Conservation (phyloP, 2,329 filamentous ascomycete species). For the Fusarium odoratissimum region DNA sequence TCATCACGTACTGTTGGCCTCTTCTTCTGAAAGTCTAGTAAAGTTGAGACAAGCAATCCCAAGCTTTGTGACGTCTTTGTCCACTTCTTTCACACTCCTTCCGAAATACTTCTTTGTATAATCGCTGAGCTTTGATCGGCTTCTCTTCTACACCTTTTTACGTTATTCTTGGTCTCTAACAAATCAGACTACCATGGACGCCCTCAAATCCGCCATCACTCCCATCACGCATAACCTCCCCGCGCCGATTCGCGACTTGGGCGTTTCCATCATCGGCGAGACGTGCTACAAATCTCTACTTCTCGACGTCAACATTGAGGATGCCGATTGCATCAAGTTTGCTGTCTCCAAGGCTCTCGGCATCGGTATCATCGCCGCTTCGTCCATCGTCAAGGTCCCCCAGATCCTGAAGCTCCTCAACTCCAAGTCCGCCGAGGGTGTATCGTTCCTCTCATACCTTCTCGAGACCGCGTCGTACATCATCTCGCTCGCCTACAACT, state of each 20-base stretch:
- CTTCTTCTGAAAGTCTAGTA: slow-evolving; percentile 11
- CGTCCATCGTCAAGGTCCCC: slow-evolving; percentile 93
- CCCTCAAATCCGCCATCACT: slow-evolving; percentile 69
- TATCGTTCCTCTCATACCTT: slow-evolving; percentile 90
- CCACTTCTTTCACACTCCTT: slow-evolving; percentile 35
- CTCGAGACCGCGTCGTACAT: slow-evolving; percentile 91
- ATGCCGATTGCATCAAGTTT: slow-evolving; percentile 85
- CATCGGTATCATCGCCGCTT: slow-evolving; percentile 91
- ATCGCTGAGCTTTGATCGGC: neutral
- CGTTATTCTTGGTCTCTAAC: neutral
- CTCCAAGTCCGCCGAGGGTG: slow-evolving; percentile 82
- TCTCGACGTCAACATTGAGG: slow-evolving; percentile 82
- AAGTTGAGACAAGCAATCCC: slow-evolving; percentile 16
- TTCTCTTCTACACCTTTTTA: neutral
- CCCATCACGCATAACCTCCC: slow-evolving; percentile 81
- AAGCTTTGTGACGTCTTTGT: slow-evolving; percentile 27
- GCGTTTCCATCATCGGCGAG: slow-evolving; percentile 82
- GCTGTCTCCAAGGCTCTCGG: slow-evolving; percentile 93
- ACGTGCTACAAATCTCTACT: slow-evolving; percentile 88
- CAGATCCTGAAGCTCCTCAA: slow-evolving; percentile 93
- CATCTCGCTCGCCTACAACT: slow-evolving; percentile 91
- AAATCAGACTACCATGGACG: slow-evolving; percentile 64
- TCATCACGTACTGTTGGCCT: slow-evolving; percentile 39
- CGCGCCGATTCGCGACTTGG: slow-evolving; percentile 77
- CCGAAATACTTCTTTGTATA: slow-evolving; percentile 7